phyloP scores from a whole-genome alignment of 2,329 filamentous ascomycete genomes.

The Neurospora sp. region DNA sequence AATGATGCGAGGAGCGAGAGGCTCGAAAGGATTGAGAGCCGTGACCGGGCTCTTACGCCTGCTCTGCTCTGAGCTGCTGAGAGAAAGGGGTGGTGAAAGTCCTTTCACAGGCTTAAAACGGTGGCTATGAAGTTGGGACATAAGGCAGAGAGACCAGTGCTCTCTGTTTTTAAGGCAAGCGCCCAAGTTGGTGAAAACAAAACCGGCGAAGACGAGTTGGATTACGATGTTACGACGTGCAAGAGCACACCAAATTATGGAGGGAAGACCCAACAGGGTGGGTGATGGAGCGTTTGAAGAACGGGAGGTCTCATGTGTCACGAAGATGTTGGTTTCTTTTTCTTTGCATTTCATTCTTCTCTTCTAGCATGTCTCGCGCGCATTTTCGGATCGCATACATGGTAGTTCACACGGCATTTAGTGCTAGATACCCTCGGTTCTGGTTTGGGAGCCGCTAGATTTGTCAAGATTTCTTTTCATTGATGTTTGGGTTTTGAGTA shows the following conservation, averaged over 20 bases:
- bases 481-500: neutral
- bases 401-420: neutral
- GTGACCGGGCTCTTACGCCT: neutral
- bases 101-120: neutral
- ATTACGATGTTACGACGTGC: neutral
- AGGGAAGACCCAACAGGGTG: neutral
- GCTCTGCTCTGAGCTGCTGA: neutral
- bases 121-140: neutral
- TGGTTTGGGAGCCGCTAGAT: neutral
- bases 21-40: neutral
- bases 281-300: neutral
- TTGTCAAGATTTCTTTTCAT: neutral
- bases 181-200: neutral
- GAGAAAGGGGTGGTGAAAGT: neutral
- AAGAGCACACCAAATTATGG: neutral
- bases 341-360: neutral
- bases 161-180: neutral
- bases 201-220: neutral
- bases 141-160: neutral
- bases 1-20: neutral
- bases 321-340: neutral
- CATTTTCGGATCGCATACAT: neutral
- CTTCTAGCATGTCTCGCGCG: neutral
- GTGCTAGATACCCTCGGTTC: neutral
- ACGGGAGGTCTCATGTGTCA: neutral